phyloP scores from a whole-genome alignment of 805 yeast genomes.

The Wickerhamomyces silvicola region DNA sequence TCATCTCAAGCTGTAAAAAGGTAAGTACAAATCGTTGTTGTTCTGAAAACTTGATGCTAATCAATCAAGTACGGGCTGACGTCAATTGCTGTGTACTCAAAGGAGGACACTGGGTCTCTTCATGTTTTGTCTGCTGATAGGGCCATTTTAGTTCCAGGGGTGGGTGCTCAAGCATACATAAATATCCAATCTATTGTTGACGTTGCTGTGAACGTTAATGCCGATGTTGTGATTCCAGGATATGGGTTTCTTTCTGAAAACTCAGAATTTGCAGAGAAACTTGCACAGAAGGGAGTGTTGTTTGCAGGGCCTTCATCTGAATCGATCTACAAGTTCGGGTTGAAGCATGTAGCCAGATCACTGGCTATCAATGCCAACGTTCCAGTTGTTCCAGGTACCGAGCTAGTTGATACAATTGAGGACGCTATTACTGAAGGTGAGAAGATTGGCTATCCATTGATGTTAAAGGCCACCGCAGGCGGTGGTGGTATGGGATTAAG shows the following conservation, averaged over 20 bases:
- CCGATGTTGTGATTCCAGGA: constrained; percentile 34
- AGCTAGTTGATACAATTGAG: constrained; percentile 7
- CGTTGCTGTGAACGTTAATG: constrained; percentile 25
- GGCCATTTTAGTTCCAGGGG: constrained; percentile 17
- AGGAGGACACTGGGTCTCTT: constrained; percentile 24
- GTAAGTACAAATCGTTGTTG: neutral
- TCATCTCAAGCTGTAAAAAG: constrained; percentile 22
- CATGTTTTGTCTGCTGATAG: constrained; percentile 24
- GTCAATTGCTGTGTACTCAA: constrained; percentile 20
- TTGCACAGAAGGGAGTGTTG: constrained; percentile 12
- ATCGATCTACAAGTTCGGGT: constrained; percentile 22
- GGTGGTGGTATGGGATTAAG: constrained; percentile 28
- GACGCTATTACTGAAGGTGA: constrained; percentile 4
- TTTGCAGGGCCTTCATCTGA: constrained; percentile 24
- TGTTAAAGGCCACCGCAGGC: constrained; percentile 25
- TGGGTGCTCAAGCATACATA: constrained; percentile 24
- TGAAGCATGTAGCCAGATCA: constrained; percentile 23
- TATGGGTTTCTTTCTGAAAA: constrained; percentile 24
- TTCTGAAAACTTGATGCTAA: no score
- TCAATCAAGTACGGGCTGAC: constrained; percentile 6
- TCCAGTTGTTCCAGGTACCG: constrained; percentile 25
- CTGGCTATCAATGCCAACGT: constrained; percentile 19
- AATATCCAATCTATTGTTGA: constrained; percentile 18
- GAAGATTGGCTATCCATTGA: constrained; percentile 18
- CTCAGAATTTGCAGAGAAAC: constrained; percentile 15